Evolutionary conservation across 371 early-diverging fungal genomes (phyloP), one percentile per base, ranked within the genome.

Genomic region (Mucor lusitanicus): DNA sequence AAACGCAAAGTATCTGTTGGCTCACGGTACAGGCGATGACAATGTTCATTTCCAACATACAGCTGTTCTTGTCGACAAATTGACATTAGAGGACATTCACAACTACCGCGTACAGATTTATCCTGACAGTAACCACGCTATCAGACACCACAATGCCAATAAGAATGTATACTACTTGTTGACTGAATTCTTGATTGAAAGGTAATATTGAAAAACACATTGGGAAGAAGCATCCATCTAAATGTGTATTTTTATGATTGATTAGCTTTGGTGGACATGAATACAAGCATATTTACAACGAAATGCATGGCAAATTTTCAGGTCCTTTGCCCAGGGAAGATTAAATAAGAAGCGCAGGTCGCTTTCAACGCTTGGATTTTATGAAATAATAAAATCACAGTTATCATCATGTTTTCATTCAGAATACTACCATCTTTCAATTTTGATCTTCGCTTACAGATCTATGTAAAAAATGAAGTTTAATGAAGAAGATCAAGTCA

Each of bases 11-110:
- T 97, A 90, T 69, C 77, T 99, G 19, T 72, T 98, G 27, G 86
- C 94, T 30, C 99, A 99, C 76, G 99, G 99, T 23, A 94, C 93
- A 0, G 96, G 90, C 9, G 99, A 99, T 81, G 97, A 92, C 80
- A 89, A 84, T 65, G 98, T 97, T 37, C 97, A 97, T 76, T 88
- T 95, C 57, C 96, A 95, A 75, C 94, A 98, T 76, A 82, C 95
- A 17, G 88, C 92, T 54, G 82, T 79, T 7, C 84, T 98, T 23
- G 79, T 94, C 11, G 92, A 93, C 71, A 79, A 85, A 21, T 74
- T 98, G n/a, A 90, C 94, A n/a, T 67, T 85, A 15, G 87, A 83
- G 12, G 84, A 85, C 37, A 87, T 95, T 32, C 88, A 88, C 54
- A 85, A 87, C 17, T 95, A 92, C 75, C 91, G 88, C 27, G 85